Evolutionary conservation across 192 early-diverging fungal genomes (phyloP).

Genomic region (Kappamyces sp.): DNA sequence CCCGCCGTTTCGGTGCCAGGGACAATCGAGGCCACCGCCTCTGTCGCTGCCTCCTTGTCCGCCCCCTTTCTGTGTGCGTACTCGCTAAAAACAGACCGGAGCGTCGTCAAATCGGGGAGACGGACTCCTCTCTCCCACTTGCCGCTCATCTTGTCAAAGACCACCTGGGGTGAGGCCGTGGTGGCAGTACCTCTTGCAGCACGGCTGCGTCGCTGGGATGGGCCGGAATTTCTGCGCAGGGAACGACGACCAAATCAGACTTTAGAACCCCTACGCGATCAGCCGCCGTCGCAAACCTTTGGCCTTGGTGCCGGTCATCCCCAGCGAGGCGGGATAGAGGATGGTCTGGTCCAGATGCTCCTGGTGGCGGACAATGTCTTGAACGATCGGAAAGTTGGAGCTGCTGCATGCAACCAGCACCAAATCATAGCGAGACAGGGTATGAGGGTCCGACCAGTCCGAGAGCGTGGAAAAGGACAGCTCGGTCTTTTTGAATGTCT

Average conservation of each 20-base stretch:
- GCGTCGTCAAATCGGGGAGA: neutral
- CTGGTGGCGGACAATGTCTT: too few species aligned
- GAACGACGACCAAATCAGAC: too few species aligned
- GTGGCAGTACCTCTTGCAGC: too few species aligned
- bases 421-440: neutral
- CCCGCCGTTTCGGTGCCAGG: neutral
- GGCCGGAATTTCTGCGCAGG: too few species aligned
- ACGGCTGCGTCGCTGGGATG: too few species aligned
- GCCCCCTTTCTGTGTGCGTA: neutral
- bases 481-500: neutral
- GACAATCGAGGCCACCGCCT: neutral
- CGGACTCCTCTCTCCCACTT: neutral
- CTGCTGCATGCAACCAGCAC: neutral
- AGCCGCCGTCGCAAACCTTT: too few species aligned
- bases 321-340: too few species aligned
- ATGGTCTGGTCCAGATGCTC: too few species aligned
- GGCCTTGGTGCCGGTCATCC: too few species aligned
- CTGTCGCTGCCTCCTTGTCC: neutral
- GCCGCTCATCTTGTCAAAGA: neutral
- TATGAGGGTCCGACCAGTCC: neutral
- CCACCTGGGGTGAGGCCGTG: neutral
- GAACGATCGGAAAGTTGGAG: too few species aligned
- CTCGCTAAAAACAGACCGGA: neutral
- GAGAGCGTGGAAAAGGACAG: neutral
- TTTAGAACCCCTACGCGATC: too few species aligned